A percentile compares a stretch with the other conserved stretches of the same genome.
Evolutionary conservation across 331 rosid species (phyloP).

Genomic region (Telfairia occidentalis): DNA sequence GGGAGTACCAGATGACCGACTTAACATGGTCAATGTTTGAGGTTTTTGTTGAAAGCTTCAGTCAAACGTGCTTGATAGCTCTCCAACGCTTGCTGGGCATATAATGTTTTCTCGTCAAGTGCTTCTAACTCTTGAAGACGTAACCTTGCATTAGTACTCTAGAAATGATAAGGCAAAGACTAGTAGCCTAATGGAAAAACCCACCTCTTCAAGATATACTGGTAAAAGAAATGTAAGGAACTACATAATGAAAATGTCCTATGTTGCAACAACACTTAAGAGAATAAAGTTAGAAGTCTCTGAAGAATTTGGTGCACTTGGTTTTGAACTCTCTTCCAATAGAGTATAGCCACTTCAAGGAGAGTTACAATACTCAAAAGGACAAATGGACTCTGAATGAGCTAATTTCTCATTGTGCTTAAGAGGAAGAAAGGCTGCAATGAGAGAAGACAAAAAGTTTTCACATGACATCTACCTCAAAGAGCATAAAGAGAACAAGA

Average conservation of each 20-base stretch:
- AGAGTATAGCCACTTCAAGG: neutral
- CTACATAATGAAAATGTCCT: constrained; percentile 3
- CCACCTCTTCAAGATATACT: neutral
- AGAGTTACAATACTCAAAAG: neutral
- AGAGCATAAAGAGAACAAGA: neutral
- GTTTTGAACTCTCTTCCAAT: neutral
- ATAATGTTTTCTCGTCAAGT: no score
- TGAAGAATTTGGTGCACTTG: neutral
- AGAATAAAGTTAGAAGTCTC: neutral
- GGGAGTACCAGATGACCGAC: no score
- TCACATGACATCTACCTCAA: neutral
- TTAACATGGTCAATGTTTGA: no score
- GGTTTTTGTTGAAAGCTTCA: no score
- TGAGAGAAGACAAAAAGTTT: neutral
- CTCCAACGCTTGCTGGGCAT: no score
- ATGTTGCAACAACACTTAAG: neutral
- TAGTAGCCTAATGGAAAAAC: constrained; percentile 11
- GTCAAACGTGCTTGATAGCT: no score
- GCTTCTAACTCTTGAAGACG: no score
- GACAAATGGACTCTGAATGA: neutral
- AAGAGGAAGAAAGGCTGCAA: neutral
- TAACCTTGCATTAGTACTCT: no score
- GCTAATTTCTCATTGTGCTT: neutral
- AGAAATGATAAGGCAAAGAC: neutral
- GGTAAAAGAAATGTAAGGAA: neutral